Conservation (phyloP, 2,329 filamentous ascomycete genomes). For the Penicillium griseofulvum region DNA sequence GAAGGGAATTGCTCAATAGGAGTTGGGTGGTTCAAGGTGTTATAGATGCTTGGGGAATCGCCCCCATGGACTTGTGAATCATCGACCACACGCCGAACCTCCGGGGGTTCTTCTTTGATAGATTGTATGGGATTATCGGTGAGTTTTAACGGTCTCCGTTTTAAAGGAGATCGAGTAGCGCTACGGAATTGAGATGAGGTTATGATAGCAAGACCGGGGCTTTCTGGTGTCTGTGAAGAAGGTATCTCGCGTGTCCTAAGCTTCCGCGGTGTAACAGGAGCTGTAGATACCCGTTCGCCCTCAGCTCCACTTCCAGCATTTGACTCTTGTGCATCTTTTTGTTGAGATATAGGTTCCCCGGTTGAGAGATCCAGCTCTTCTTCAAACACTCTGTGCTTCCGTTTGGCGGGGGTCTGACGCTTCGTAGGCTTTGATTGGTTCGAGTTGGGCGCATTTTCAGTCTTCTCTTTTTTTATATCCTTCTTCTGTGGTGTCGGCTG, state of each 20-base stretch:
- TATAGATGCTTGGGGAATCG: neutral
- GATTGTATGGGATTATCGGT: neutral
- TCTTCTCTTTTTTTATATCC: neutral
- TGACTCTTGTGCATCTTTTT: slow-evolving; percentile 5
- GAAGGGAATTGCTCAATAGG: neutral
- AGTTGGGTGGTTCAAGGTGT: neutral
- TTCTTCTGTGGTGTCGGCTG: slow-evolving; percentile 23
- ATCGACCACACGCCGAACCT: neutral
- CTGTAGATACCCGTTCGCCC: neutral
- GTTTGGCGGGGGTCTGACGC: slow-evolving; percentile 7
- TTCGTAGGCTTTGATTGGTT: neutral
- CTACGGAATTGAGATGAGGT: slow-evolving; percentile 35
- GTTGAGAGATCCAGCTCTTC: slow-evolving; percentile 23
- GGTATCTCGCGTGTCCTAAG: slow-evolving; percentile 35
- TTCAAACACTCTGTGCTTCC: slow-evolving; percentile 14
- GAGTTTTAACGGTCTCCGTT: slow-evolving; percentile 7
- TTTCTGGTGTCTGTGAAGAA: slow-evolving; percentile 46
- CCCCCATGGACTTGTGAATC: slow-evolving; percentile 5
- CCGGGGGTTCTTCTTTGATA: slow-evolving; percentile 24
- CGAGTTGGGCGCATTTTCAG: neutral
- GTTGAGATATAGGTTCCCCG: slow-evolving; percentile 19
- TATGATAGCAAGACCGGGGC: slow-evolving; percentile 37
- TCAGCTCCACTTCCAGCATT: neutral
- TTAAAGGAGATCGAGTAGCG: slow-evolving; percentile 29
- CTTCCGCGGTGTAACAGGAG: slow-evolving; percentile 37